These are phyloP conservation scores for Fraxinus dipetala DNA, from an alignment of 305 asterid genomes.

Conservation along the genomic window DNA sequence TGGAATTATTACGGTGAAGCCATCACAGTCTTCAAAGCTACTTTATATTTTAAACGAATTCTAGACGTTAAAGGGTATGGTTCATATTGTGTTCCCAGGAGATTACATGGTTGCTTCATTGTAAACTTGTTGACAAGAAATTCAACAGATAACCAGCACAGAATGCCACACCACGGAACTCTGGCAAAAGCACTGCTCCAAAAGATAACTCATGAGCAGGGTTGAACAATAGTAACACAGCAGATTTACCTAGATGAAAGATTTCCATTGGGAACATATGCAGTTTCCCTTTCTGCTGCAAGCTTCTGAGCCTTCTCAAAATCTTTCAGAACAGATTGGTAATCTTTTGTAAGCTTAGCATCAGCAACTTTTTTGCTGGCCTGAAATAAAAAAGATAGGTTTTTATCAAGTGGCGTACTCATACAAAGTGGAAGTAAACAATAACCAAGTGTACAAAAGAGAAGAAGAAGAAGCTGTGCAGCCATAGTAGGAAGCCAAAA, in stretches of 20 bases:
- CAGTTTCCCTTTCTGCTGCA: slow-evolving; percentile 56
- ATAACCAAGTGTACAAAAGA: not conserved
- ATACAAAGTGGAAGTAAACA: not conserved
- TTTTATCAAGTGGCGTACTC: not conserved
- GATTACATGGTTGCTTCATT: not conserved
- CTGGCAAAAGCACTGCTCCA: not conserved
- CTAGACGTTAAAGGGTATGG: not conserved
- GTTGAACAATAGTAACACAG: not conserved
- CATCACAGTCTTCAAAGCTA: not conserved
- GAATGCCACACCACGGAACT: not conserved
- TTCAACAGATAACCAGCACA: not conserved
- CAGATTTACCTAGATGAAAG: slow-evolving; percentile 42
- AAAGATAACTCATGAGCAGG: not conserved
- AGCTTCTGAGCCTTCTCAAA: slow-evolving; percentile 63
- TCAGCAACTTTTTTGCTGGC: slow-evolving; percentile 56
- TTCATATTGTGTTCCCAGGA: not conserved
- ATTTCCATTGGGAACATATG: slow-evolving; percentile 30
- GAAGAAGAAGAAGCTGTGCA: not conserved
- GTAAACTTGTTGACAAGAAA: not conserved
- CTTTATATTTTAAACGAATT: not conserved
- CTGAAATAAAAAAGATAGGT: slow-evolving; percentile 29
- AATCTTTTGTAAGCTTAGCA: slow-evolving; percentile 69
- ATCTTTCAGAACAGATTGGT: slow-evolving; percentile 56
- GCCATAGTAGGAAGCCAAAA: not conserved
- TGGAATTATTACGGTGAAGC: not conserved